A percentile compares a stretch with the other conserved stretches of the same genome.
These are phyloP conservation scores for Fagopyrum tataricum DNA, from an alignment of 148 eudicot species.

Conservation along the genomic window DNA sequence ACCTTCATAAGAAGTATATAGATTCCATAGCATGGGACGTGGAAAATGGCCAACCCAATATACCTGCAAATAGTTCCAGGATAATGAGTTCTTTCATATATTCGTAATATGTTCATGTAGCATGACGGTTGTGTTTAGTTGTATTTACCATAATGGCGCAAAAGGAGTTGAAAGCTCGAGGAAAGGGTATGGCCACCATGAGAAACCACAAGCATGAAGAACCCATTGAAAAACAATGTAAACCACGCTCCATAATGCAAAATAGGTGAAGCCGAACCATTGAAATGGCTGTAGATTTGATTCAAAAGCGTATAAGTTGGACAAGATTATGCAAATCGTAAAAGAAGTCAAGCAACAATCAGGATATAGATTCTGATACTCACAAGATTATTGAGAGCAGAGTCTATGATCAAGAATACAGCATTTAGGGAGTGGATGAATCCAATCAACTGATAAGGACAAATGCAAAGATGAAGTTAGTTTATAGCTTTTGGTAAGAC, in stretches of 20 bases:
- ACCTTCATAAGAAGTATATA: constrained; percentile 51
- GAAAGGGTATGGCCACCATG: constrained; percentile 98
- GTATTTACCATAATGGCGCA: constrained; percentile 77
- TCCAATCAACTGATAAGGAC: constrained; percentile 50
- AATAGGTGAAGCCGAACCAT: constrained; percentile 63
- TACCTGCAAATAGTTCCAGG: constrained; percentile 41
- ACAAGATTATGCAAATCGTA: neutral
- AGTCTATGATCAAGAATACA: constrained; percentile 59
- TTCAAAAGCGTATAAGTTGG: neutral
- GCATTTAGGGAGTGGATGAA: constrained; percentile 73
- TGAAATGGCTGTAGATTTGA: constrained; percentile 50
- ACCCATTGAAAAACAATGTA: constrained; percentile 71
- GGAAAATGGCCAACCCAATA: constrained; percentile 51
- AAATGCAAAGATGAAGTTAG: neutral
- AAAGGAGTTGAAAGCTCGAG: constrained; percentile 71
- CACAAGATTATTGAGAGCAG: constrained; percentile 58
- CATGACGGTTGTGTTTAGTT: neutral
- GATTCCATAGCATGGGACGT: constrained; percentile 66
- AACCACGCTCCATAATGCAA: constrained; percentile 48
- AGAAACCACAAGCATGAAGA: constrained; percentile 68
- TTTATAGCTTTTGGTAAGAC: neutral
- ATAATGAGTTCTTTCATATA: neutral
- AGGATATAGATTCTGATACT: constrained; percentile 16
- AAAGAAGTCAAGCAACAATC: neutral
- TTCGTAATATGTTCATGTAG: neutral